Evolutionary conservation across 306 rosid genomes (phyloP).

Genomic region (Pueraria montana): DNA sequence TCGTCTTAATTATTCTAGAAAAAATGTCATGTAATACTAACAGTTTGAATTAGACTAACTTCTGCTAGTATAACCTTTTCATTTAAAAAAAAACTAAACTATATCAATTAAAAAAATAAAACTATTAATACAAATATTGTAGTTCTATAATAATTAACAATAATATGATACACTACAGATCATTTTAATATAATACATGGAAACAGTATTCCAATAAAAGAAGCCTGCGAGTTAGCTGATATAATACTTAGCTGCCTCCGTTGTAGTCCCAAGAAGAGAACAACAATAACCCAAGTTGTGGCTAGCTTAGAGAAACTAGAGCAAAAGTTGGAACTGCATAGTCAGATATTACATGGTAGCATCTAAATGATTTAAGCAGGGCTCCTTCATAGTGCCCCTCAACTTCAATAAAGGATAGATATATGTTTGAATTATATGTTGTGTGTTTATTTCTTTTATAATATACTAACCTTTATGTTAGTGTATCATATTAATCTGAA

Average conservation of each 20-base stretch:
- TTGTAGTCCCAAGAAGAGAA: constrained; percentile 42
- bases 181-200: constrained; percentile 5
- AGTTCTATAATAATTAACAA: too few species aligned
- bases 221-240: background rate
- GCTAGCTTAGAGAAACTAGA: constrained; percentile 46
- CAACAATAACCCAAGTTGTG: constrained; percentile 56
- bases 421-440: too few species aligned
- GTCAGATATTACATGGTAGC: background rate
- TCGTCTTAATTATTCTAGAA: background rate
- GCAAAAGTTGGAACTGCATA: constrained; percentile 17
- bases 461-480: too few species aligned
- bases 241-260: constrained; percentile 52
- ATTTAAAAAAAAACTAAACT: too few species aligned
- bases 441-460: background rate
- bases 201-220: background rate
- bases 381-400: constrained; percentile 5
- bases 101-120: too few species aligned
- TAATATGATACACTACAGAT: too few species aligned
- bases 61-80: background rate
- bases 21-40: background rate
- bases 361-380: background rate
- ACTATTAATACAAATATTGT: too few species aligned
- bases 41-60: background rate
- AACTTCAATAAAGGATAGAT: too few species aligned
- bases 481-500: too few species aligned